Evolutionary conservation across 495 filamentous ascomycete species (phyloP).

Genomic region (Penicillium goetzii): DNA sequence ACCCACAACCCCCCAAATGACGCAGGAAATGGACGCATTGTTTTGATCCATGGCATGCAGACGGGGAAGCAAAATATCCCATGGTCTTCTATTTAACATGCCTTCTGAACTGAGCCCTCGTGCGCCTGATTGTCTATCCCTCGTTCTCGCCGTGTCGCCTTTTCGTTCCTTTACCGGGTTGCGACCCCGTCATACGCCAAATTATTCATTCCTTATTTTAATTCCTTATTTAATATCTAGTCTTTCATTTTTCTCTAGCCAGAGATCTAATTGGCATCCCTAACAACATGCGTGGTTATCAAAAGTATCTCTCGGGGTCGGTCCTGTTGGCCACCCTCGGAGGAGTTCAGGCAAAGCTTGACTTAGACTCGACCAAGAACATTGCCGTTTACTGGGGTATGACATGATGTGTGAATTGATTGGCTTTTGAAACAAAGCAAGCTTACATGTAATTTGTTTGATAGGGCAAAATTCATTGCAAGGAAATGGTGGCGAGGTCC

Average conservation of each 20-base stretch:
- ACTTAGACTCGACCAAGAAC: slow-evolving; percentile 51
- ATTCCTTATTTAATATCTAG: slow-evolving; percentile 4
- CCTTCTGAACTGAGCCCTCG: background rate
- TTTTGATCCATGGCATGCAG: slow-evolving; percentile 25
- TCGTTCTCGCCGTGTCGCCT: slow-evolving; percentile 6
- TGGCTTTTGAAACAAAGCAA: background rate
- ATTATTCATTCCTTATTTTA: slow-evolving; percentile 10
- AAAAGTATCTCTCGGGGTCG: slow-evolving; percentile 32
- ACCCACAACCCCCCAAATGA: slow-evolving; percentile 10
- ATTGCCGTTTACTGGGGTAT: slow-evolving; percentile 67
- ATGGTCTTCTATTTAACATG: slow-evolving; percentile 27
- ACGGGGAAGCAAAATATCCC: slow-evolving; percentile 24
- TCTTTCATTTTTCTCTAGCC: slow-evolving; percentile 10
- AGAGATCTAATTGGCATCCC: background rate
- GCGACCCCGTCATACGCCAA: slow-evolving; percentile 16
- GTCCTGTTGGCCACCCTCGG: slow-evolving; percentile 36
- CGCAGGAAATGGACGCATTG: slow-evolving; percentile 20
- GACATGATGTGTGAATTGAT: slow-evolving; percentile 5
- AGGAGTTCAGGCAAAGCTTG: slow-evolving; percentile 46
- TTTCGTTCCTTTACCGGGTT: slow-evolving; percentile 19
- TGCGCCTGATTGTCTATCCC: background rate
- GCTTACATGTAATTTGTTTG: background rate
- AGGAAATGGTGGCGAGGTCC: slow-evolving; percentile 47
- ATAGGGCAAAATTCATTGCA: slow-evolving; percentile 63
- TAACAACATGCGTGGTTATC: slow-evolving; percentile 34